Base-by-base conservation (phyloP, 192 early-diverging fungal species). In the Coemansia umbellata region DNA sequence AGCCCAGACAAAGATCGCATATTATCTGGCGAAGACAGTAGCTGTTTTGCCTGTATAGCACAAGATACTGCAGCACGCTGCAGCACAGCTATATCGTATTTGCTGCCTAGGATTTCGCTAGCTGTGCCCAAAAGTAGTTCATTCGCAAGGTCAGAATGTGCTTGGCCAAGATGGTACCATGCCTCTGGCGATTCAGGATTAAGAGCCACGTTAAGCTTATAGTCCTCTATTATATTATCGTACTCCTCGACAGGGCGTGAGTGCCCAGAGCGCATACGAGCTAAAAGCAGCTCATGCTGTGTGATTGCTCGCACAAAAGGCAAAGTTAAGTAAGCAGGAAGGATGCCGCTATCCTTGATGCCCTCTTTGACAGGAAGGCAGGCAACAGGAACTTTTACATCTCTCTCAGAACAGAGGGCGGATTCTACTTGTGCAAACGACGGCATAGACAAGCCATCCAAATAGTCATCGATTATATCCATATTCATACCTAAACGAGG, bases 141-240 rank as follows among this genome's bases (percentile, higher is more conserved):
- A 27, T 77, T 68, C 0, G 74, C 68, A 27, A 70, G 40, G 30
- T 77, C 74, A 23, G 63, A 51, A 36, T 63, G 64, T 10, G 63
- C 74, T 55, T 62, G 62, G 5, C 53, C 68, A 5, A 77, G 58
- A 2, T 62, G 55, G 17, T 49, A 32, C 74, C 74, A 77, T 0
- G 68, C 68, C 33, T 66, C 61, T 5, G 67, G 37, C 5, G 58
- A 58, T 2, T 37, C 31, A 0, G 74, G 68, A 19, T 57, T 37
- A 28, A 77, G 50, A 9, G 68, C 64, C 15, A 66, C 54, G 24
- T 71, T 61, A 4, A 71, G 50, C 51, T 66, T 66, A 51, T 71
- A 77, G 47, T 77, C 67, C 19, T 77, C 68, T 6, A 77, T 45
- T 9, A 77, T 67, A 0, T 64, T 45, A 45, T 77, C 74, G 23